These are phyloP conservation scores for Rhodotorula babjevae DNA, from an alignment of 768 basidiomycete genomes.

Conservation along the genomic window DNA sequence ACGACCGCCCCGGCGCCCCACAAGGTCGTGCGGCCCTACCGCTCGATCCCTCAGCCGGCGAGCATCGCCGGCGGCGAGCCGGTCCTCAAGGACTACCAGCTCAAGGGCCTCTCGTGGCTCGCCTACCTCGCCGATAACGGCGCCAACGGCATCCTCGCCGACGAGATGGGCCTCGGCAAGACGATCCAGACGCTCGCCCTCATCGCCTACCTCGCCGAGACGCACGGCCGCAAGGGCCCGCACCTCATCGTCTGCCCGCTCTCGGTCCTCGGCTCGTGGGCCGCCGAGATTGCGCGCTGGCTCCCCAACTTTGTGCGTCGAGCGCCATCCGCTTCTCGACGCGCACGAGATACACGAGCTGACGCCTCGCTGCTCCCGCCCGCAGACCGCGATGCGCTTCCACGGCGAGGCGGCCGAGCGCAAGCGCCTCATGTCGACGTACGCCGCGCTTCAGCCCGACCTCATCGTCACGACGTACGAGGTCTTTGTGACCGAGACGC, in stretches of 20 bases:
- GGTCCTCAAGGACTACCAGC: slow-evolving; percentile 70
- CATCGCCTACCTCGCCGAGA: slow-evolving; percentile 64
- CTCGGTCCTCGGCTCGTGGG: slow-evolving; percentile 62
- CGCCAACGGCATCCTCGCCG: slow-evolving; percentile 68
- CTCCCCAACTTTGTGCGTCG: slow-evolving; percentile 43
- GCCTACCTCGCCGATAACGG: slow-evolving; percentile 66
- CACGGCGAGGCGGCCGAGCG: slow-evolving; percentile 60
- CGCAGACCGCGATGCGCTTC: slow-evolving; percentile 54
- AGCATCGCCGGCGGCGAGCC: slow-evolving; percentile 50
- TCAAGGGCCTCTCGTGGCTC: slow-evolving; percentile 64
- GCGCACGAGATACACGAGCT: too few species aligned
- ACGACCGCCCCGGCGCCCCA: not conserved
- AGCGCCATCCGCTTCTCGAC: too few species aligned
- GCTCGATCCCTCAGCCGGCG: slow-evolving; percentile 53
- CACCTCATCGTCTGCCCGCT: slow-evolving; percentile 71
- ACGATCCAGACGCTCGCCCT: slow-evolving; percentile 62
- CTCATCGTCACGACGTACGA: slow-evolving; percentile 70
- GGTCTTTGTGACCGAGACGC: slow-evolving; percentile 56
- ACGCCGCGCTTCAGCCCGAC: slow-evolving; percentile 45
- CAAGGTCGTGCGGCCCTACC: slow-evolving; percentile 46
- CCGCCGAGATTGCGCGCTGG: slow-evolving; percentile 50
- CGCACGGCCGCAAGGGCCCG: slow-evolving; percentile 55
- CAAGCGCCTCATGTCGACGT: slow-evolving; percentile 56
- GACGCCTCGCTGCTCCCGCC: slow-evolving; percentile 54
- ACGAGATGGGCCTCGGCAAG: slow-evolving; percentile 67